Percentiles rank a stretch among this genome's conserved stretches.
These are phyloP conservation scores for Magnolia changhungtana DNA, from an alignment of 164 flowering plant genomes.

Conservation along the genomic window DNA sequence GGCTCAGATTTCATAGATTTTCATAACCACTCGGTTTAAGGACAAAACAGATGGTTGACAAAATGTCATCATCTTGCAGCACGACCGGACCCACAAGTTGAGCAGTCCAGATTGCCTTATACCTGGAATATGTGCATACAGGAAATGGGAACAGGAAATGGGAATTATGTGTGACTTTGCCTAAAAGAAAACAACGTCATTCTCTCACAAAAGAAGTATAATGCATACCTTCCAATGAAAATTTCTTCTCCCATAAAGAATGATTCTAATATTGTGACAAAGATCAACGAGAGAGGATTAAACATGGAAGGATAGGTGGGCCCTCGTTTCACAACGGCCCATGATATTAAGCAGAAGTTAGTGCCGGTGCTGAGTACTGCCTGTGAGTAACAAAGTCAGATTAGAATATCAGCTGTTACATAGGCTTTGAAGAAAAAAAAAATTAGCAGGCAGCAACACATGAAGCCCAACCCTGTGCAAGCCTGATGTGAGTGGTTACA, in stretches of 20 bases:
- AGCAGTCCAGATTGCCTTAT: no score
- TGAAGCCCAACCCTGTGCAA: neutral
- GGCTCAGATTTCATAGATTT: no score
- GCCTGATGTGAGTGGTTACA: neutral
- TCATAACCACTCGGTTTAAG: no score
- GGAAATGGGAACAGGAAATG: no score
- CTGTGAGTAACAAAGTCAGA: conserved; percentile 20
- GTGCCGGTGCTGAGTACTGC: conserved; percentile 45
- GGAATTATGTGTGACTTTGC: no score
- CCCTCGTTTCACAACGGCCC: conserved; percentile 25
- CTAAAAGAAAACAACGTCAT: no score
- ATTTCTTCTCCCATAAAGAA: conserved; percentile 25
- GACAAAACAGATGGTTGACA: no score
- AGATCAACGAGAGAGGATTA: conserved; percentile 32
- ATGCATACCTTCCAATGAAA: conserved; percentile 24
- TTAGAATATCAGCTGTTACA: neutral
- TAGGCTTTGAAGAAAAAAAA: neutral
- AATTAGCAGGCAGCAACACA: no score
- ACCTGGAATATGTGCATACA: no score
- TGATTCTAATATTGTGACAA: conserved; percentile 29
- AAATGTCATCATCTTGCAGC: no score
- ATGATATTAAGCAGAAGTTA: conserved; percentile 26
- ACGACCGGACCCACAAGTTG: no score
- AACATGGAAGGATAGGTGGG: conserved; percentile 43
- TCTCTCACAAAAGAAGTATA: neutral